These are phyloP conservation scores for Intubia oerlemansii DNA, from an alignment of 2,329 filamentous ascomycete genomes.

Conservation along the genomic window DNA sequence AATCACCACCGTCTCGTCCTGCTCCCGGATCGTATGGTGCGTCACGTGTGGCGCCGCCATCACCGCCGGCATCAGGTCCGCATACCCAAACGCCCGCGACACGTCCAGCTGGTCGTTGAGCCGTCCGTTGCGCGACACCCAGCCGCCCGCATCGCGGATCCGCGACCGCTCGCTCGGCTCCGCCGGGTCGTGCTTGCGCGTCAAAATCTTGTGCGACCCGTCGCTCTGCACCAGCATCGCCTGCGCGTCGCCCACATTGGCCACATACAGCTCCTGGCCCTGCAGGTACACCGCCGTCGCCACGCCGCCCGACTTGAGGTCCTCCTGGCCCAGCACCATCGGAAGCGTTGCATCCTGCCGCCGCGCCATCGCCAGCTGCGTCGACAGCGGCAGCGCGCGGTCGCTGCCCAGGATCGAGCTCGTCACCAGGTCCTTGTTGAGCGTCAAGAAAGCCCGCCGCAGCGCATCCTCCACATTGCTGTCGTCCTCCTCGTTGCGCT, in stretches of 20 bases:
- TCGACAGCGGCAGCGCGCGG: constrained; percentile 4
- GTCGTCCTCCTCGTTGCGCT: constrained; percentile 44
- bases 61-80: constrained; percentile 76
- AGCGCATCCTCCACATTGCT: constrained; percentile 71
- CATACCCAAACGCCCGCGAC: constrained; percentile 86
- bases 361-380: constrained; percentile 14
- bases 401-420: constrained; percentile 53
- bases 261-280: constrained; percentile 76
- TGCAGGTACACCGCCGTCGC: constrained; percentile 83
- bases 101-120: constrained; percentile 83
- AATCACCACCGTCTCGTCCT: constrained; percentile 83
- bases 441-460: constrained; percentile 61
- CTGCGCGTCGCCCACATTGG: constrained; percentile 88
- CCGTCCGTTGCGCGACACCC: constrained; percentile 84
- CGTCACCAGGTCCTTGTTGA: constrained; percentile 88
- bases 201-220: constrained; percentile 63
- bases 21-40: constrained; percentile 59
- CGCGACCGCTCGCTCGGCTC: constrained; percentile 66
- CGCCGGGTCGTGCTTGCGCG: constrained; percentile 81
- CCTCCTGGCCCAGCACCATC: constrained; percentile 68
- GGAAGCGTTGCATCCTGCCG: constrained; percentile 19
- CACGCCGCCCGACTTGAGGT: constrained; percentile 74
- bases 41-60: constrained; percentile 75
- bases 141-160: constrained; percentile 86
- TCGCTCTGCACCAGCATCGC: constrained; percentile 88